Percentiles rank a stretch among this genome's conserved stretches.
These are phyloP conservation scores for Syzygium aromaticum DNA, from an alignment of 345 rosid species.

Conservation along the genomic window DNA sequence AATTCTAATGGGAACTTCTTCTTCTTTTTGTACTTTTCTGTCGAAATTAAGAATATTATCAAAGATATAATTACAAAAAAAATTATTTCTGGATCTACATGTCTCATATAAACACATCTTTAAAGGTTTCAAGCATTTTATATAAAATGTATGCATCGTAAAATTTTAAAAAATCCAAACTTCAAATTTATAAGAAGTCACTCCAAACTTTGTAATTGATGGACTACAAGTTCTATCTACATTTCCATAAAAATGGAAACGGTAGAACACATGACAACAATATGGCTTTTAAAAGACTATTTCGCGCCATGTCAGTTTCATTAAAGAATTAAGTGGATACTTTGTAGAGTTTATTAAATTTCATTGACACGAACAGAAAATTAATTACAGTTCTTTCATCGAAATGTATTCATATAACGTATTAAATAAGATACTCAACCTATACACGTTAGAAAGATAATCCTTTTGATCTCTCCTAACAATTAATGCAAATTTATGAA, in stretches of 20 bases:
- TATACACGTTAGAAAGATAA: not conserved
- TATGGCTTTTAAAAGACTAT: not conserved
- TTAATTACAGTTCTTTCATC: not conserved
- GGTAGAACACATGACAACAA: not conserved
- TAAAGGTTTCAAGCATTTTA: not conserved
- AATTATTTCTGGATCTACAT: not conserved
- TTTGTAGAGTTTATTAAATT: not conserved
- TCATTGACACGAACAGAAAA: not conserved
- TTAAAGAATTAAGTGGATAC: not conserved
- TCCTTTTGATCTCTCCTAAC: not conserved
- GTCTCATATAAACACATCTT: not conserved
- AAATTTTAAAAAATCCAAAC: not conserved
- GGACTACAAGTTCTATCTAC: not conserved
- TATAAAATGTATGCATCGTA: not conserved
- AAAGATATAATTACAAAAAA: not conserved
- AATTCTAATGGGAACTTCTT: no score
- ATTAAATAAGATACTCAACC: not conserved
- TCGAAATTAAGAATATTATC: not conserved
- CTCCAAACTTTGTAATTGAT: not conserved
- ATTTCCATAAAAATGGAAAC: no score
- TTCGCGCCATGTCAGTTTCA: not conserved
- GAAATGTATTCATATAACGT: not conserved
- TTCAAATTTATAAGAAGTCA: not conserved
- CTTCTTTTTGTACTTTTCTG: no score
- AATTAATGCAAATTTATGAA: not conserved